These are phyloP conservation scores for Echria macrotheca DNA, from an alignment of 495 filamentous ascomycete species.

Conservation along the genomic window DNA sequence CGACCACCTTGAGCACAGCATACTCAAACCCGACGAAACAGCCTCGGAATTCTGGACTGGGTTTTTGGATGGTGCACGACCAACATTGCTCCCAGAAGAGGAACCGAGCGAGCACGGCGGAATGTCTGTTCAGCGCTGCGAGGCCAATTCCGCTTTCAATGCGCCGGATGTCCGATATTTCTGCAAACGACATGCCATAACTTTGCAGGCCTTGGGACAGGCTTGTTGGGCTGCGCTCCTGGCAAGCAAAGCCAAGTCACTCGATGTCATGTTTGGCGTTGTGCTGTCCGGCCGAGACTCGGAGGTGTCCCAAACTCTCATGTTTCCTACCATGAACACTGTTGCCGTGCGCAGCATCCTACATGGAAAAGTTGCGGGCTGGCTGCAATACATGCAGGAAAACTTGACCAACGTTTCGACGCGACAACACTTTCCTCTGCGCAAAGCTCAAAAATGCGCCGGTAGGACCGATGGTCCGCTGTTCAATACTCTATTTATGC, in stretches of 20 bases:
- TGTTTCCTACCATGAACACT: slow-evolving; percentile 79
- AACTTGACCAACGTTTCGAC: slow-evolving; percentile 46
- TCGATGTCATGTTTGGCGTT: slow-evolving; percentile 66
- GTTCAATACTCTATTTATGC: slow-evolving; percentile 69
- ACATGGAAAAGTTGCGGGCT: slow-evolving; percentile 54
- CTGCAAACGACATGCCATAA: slow-evolving; percentile 53
- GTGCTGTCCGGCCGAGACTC: slow-evolving; percentile 65
- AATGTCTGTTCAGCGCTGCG: slow-evolving; percentile 35
- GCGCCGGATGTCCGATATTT: slow-evolving; percentile 38
- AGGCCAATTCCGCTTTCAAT: slow-evolving; percentile 38
- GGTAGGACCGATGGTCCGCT: slow-evolving; percentile 27
- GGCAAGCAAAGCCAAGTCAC: slow-evolving; percentile 44
- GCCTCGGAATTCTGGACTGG: slow-evolving; percentile 56
- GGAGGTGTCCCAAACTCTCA: slow-evolving; percentile 49
- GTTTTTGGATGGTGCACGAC: slow-evolving; percentile 44
- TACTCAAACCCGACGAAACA: slow-evolving; percentile 27
- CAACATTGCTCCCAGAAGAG: slow-evolving; percentile 29
- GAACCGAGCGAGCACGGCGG: not conserved
- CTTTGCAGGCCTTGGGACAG: slow-evolving; percentile 60
- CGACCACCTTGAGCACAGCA: slow-evolving; percentile 41
- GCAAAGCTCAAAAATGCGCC: slow-evolving; percentile 50
- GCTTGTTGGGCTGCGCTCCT: slow-evolving; percentile 61
- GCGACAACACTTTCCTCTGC: slow-evolving; percentile 62
- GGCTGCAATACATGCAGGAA: slow-evolving; percentile 61
- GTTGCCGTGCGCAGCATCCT: slow-evolving; percentile 58